A percentile compares a stretch with the other conserved stretches of the same genome.
phyloP scores from a whole-genome alignment of 345 rosid species.

The Ceriops tagal region DNA sequence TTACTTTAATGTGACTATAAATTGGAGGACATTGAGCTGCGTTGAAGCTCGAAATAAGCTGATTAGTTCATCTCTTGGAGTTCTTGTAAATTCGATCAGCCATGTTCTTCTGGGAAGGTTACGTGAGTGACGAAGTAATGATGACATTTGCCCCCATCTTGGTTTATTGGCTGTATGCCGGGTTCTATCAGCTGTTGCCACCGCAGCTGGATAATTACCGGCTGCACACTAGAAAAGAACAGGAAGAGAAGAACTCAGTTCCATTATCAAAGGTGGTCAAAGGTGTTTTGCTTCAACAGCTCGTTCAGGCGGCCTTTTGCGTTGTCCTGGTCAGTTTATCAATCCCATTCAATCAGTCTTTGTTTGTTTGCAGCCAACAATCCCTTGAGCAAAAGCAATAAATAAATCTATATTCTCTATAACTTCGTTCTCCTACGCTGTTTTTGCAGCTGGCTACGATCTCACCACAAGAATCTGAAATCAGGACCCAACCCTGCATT shows the following conservation, averaged over 20 bases:
- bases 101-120: constrained; percentile 76
- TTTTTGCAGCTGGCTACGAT: no score
- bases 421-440: no score
- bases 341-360: not conserved
- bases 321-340: constrained; percentile 44
- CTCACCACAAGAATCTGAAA: no score
- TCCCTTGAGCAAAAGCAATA: no score
- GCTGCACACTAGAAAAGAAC: constrained; percentile 56
- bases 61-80: no score
- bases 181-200: constrained; percentile 59
- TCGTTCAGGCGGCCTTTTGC: constrained; percentile 53
- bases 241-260: constrained; percentile 55
- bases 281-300: constrained; percentile 70
- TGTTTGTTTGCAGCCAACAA: not conserved
- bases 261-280: constrained; percentile 40
- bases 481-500: no score
- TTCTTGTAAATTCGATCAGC: constrained; percentile 4
- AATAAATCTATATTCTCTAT: no score
- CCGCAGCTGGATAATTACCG: constrained; percentile 48
- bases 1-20: no score
- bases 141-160: constrained; percentile 65
- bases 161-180: constrained; percentile 66
- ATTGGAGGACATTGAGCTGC: no score
- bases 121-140: constrained; percentile 63
- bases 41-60: no score